Conservation (phyloP, 2,329 filamentous ascomycete genomes). For the Cercospora sojina region DNA sequence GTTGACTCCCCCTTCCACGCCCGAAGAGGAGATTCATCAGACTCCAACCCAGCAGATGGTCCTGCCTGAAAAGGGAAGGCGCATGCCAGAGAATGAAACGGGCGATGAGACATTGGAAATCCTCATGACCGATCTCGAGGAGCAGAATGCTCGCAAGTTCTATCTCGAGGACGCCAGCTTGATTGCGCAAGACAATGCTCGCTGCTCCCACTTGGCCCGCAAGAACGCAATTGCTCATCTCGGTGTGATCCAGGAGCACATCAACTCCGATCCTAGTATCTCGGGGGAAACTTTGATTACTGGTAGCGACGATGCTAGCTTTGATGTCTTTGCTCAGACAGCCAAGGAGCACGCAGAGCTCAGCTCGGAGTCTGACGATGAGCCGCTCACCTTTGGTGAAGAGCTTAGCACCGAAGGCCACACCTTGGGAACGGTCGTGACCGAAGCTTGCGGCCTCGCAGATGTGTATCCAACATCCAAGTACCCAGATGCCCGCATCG, state of each 20-base stretch:
- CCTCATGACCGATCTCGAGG: slow-evolving; percentile 67
- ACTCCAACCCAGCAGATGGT: slow-evolving; percentile 60
- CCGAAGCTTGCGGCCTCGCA: slow-evolving; percentile 82
- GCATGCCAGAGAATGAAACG: slow-evolving; percentile 36
- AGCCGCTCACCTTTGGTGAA: slow-evolving; percentile 59
- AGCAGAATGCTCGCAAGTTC: slow-evolving; percentile 65
- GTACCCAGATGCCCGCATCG: slow-evolving; percentile 90
- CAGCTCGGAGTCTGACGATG: slow-evolving; percentile 52
- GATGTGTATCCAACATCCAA: slow-evolving; percentile 82
- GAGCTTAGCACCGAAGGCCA: slow-evolving; percentile 90
- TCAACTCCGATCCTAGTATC: slow-evolving; percentile 40
- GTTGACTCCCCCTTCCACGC: slow-evolving; percentile 80
- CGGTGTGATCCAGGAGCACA: slow-evolving; percentile 58
- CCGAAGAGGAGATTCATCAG: slow-evolving; percentile 53
- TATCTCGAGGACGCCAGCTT: slow-evolving; percentile 80
- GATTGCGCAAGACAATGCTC: slow-evolving; percentile 78
- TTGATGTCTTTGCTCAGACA: slow-evolving; percentile 80
- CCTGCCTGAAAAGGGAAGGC: slow-evolving; percentile 55
- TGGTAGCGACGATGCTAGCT: slow-evolving; percentile 50
- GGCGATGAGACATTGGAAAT: slow-evolving; percentile 73
- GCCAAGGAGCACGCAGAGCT: slow-evolving; percentile 62
- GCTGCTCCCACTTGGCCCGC: slow-evolving; percentile 64
- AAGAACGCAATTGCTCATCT: slow-evolving; percentile 60
- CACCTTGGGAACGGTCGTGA: slow-evolving; percentile 86
- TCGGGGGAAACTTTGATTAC: slow-evolving; percentile 39